Conservation (phyloP, 2,329 filamentous ascomycete genomes). For the Ascochyta rabiei region DNA sequence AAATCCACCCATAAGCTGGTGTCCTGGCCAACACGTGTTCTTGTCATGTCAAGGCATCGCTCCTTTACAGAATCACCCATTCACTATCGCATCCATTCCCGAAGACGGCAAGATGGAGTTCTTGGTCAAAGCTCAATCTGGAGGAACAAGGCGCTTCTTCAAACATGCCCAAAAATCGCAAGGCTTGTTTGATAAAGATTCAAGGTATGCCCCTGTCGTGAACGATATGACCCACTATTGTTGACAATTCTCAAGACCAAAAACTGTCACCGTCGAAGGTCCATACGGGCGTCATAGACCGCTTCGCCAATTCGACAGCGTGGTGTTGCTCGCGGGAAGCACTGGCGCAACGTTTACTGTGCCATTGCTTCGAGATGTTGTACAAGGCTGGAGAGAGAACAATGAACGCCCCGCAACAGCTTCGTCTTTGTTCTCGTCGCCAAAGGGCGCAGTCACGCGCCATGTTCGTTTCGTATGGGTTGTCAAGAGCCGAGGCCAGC, state of each 20-base stretch:
- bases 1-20: conserved; percentile 63
- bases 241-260: conserved; percentile 22
- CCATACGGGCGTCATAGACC: conserved; percentile 60
- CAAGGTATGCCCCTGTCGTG: conserved; percentile 16
- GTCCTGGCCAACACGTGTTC: conserved; percentile 67
- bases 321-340: conserved; percentile 64
- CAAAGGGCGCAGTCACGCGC: conserved; percentile 51
- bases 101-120: conserved; percentile 63
- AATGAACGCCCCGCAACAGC: conserved; percentile 7
- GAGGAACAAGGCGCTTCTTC: conserved; percentile 59
- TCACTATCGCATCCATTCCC: conserved; percentile 65
- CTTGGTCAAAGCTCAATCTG: conserved; percentile 60
- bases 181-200: conserved; percentile 14
- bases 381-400: conserved; percentile 53
- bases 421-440: conserved; percentile 25
- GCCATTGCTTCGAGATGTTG: conserved; percentile 62
- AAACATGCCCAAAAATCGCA: conserved; percentile 56
- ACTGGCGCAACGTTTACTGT: conserved; percentile 65
- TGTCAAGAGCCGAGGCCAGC: conserved; percentile 59
- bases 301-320: conserved; percentile 65
- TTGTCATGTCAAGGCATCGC: conserved; percentile 62
- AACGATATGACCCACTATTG: neutral
- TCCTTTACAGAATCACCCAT: conserved; percentile 68
- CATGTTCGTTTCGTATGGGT: conserved; percentile 64
- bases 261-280: conserved; percentile 58